Evolutionary conservation across 1,139 yeast species (phyloP).

Genomic region (Blastobotrys capitulatus): DNA sequence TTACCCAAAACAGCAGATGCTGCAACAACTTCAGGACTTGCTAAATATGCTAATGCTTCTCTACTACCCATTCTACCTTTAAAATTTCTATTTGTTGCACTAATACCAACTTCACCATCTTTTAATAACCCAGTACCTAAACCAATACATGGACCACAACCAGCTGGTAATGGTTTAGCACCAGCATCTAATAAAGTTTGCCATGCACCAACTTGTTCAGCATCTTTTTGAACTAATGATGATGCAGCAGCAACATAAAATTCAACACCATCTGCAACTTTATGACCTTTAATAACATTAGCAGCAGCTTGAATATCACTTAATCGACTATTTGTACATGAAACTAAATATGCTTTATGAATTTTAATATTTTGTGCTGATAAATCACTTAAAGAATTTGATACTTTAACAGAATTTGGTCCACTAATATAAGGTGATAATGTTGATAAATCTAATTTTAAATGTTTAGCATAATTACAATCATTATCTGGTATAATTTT

Average conservation of each 20-base stretch:
- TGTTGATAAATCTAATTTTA: conserved; percentile 74
- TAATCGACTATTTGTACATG: conserved; percentile 92
- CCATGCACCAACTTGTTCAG: conserved; percentile 91
- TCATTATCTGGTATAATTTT: conserved; percentile 56
- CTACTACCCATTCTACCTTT: conserved; percentile 99
- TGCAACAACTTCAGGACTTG: conserved; percentile 97
- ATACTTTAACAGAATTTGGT: conserved; percentile 92
- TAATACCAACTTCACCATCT: conserved; percentile 96
- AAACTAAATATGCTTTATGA: conserved; percentile 93
- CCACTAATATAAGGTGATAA: conserved; percentile 92
- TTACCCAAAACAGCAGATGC: conserved; percentile 93
- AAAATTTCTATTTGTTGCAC: conserved; percentile 97
- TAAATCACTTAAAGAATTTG: conserved; percentile 70
- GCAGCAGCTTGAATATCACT: conserved; percentile 96
- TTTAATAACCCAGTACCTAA: conserved; percentile 88
- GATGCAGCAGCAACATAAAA: conserved; percentile 98
- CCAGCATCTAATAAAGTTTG: conserved; percentile 84
- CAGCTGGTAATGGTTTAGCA: conserved; percentile 92
- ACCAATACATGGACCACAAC: conserved; percentile 99
- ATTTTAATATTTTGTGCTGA: conserved; percentile 68
- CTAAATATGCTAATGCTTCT: conserved; percentile 92
- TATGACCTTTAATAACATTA: conserved; percentile 67
- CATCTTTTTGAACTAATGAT: conserved; percentile 85
- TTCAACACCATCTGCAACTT: conserved; percentile 84
- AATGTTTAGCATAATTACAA: conserved; percentile 82